phyloP scores from a whole-genome alignment of 2,329 filamentous ascomycete species.

The Beauveria australis region DNA sequence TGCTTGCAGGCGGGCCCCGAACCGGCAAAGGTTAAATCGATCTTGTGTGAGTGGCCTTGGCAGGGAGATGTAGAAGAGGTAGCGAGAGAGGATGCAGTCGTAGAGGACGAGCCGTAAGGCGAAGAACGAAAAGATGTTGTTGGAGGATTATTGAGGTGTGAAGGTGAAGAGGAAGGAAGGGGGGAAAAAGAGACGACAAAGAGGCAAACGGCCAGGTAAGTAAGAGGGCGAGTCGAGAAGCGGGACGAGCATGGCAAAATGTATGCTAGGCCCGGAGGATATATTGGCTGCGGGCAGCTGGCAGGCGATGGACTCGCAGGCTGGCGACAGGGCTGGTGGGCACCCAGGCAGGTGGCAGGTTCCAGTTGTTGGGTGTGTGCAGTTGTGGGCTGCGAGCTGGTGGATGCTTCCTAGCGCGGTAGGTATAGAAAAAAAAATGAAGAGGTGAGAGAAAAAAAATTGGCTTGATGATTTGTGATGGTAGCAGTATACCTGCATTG shows the following conservation, averaged over 20 bases:
- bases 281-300: conserved; percentile 1
- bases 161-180: neutral
- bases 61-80: neutral
- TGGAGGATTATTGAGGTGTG: neutral
- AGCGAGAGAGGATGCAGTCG: neutral
- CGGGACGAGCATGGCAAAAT: neutral
- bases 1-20: conserved; percentile 2
- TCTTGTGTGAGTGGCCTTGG: conserved; percentile 5
- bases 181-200: neutral
- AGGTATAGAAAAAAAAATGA: neutral
- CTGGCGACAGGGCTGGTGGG: conserved; percentile 3
- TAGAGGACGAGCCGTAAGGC: neutral
- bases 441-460: neutral
- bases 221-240: conserved; percentile 3
- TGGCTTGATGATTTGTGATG: neutral
- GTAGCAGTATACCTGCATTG: neutral
- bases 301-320: neutral
- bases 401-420: neutral
- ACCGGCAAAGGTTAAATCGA: conserved; percentile 2
- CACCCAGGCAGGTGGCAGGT: neutral
- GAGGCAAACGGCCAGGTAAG: conserved; percentile 1
- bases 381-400: neutral
- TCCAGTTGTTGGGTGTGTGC: conserved; percentile 1
- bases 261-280: neutral
- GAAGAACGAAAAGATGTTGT: neutral